Percentiles rank a stretch among this genome's conserved stretches.
Conservation (phyloP, 345 rosid species). For the Salix brachista region DNA sequence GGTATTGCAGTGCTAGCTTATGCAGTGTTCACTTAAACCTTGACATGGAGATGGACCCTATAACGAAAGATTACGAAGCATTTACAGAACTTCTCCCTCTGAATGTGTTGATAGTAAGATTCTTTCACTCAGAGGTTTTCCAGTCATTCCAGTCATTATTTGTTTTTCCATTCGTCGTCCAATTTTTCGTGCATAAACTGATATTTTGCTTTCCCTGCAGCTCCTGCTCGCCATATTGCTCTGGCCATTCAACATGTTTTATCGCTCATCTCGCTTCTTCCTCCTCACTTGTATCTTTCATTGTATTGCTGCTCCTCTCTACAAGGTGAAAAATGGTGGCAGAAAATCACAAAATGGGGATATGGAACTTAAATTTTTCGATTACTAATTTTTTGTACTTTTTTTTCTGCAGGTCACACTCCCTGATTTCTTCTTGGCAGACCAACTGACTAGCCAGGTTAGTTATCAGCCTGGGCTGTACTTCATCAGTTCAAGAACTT, state of each 20-base stretch:
- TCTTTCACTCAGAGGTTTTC: background rate
- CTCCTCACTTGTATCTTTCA: constrained; percentile 33
- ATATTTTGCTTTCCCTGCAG: constrained; percentile 20
- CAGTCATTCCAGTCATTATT: too few species aligned
- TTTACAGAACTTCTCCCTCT: constrained; percentile 41
- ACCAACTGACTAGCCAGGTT: constrained; percentile 70
- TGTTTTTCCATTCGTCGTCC: background rate
- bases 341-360: background rate
- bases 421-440: constrained; percentile 70
- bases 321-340: constrained; percentile 28
- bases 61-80: constrained; percentile 22
- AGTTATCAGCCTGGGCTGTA: constrained; percentile 3
- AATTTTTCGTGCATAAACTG: background rate
- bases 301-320: constrained; percentile 41
- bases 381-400: background rate
- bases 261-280: constrained; percentile 37
- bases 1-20: constrained; percentile 33
- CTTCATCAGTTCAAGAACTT: background rate
- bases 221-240: constrained; percentile 21
- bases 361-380: background rate
- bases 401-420: constrained; percentile 42
- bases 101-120: constrained; percentile 26
- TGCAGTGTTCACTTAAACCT: constrained; percentile 34
- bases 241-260: constrained; percentile 34
- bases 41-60: constrained; percentile 42